phyloP scores from a whole-genome alignment of 306 rosid species.

The Hippophae rhamnoides region DNA sequence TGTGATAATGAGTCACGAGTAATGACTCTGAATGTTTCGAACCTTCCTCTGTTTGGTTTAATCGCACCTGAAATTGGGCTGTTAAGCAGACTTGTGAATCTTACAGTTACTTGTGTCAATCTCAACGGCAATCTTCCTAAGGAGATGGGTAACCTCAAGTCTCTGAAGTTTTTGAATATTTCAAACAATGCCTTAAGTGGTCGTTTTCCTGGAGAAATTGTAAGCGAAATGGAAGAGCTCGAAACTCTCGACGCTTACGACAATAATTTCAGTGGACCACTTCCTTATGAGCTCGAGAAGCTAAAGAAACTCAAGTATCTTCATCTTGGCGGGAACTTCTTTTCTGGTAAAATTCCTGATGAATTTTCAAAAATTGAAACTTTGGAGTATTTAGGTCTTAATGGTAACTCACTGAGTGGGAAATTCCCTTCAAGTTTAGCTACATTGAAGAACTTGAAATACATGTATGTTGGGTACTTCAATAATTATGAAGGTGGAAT shows the following conservation, averaged over 20 bases:
- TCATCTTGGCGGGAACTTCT: conserved; percentile 55
- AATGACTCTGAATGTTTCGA: conserved; percentile 32
- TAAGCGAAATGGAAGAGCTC: conserved; percentile 33
- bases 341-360: conserved; percentile 55
- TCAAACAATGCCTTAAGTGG: conserved; percentile 52
- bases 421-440: conserved; percentile 46
- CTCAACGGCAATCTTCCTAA: conserved; percentile 49
- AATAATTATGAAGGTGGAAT: conserved; percentile 57
- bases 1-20: conserved; percentile 43
- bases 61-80: conserved; percentile 59
- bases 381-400: conserved; percentile 42
- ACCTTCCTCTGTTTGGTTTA: conserved; percentile 34
- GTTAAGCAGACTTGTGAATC: conserved; percentile 37
- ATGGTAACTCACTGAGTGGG: conserved; percentile 34
- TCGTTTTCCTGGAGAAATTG: conserved; percentile 32
- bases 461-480: conserved; percentile 40
- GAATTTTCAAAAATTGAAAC: conserved; percentile 48
- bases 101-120: conserved; percentile 33
- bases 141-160: conserved; percentile 47
- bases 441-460: conserved; percentile 34
- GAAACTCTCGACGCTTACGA: conserved; percentile 55
- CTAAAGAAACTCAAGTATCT: conserved; percentile 41
- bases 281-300: conserved; percentile 36
- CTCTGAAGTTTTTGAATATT: conserved; percentile 45
- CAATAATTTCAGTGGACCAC: conserved; percentile 45